Base-by-base conservation (phyloP, 177 flowering plant genomes). In the Vitis hybrid region DNA sequence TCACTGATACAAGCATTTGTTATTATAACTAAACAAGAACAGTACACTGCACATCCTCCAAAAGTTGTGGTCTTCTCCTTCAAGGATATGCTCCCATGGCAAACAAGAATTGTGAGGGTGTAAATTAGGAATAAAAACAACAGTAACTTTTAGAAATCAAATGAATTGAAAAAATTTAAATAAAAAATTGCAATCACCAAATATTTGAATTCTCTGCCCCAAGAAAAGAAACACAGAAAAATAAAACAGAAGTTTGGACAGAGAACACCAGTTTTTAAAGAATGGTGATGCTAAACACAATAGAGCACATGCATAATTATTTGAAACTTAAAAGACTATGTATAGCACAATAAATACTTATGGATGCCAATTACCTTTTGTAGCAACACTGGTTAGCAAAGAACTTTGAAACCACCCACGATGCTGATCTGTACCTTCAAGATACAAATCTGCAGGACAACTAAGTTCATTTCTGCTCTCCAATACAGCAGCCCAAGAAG, bases 371-470 rank as follows among this genome's bases (percentile, higher is more conserved):
- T 22, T 80, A 88, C 98, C 98, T 84, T 83, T 88, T 39, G 98
- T 89, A n/a, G 98, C 99, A 81, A 91, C 75, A 75, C 99, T 84
- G 26, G 99, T 93, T 62, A 95, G 72, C 78, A 95, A 80, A 62
- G 99, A 95, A 83, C 99, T 95, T 66, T 95, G 99, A 77, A 95
- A 95, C 99, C 99, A 95, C 45, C 99, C 99, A 71, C 99, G 98
- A 80, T 95, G 99, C 85, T 95, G 98, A 85, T 95, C 99, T 67
- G 97, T 78, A 26, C 99, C 99, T 80, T 95, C 99, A 71, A 95
- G 92, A 79, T 93, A 95, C 81, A 95, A 68, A 82, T 95, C 99
- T 69, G 99, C 99, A 64, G 99, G 98, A 70, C 71, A 86, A 76
- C 79, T 70, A 73, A 86, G 88, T 56, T 87, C 86, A 58, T 76